phyloP scores from a whole-genome alignment of 1,284 basidiomycete genomes.

The Pascua sp. region DNA sequence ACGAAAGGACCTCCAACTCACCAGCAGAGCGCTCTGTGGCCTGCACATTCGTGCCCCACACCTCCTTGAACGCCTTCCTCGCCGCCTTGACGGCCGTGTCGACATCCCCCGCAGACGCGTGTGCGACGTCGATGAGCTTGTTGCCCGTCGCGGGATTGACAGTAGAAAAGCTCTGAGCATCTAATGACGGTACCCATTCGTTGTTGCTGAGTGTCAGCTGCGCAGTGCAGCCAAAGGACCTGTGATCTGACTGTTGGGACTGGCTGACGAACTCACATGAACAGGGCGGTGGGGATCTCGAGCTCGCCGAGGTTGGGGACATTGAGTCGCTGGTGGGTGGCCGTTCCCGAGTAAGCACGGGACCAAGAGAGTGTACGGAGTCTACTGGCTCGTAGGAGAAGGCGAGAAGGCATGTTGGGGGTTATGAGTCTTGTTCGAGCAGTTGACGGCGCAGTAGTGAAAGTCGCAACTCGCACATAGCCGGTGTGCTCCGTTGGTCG shows the following conservation, averaged over 20 bases:
- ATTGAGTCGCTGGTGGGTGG: conserved; percentile 2
- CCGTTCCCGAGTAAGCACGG: too few species aligned
- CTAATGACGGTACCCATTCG: conserved; percentile 30
- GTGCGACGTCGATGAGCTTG: conserved; percentile 32
- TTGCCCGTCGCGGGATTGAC: conserved; percentile 58
- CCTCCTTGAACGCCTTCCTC: conserved; percentile 72
- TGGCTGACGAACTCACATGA: conserved; percentile 56
- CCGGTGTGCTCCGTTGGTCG: too few species aligned
- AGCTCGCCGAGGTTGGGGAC: conserved; percentile 49
- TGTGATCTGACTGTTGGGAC: too few species aligned
- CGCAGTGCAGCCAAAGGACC: not conserved
- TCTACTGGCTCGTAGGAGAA: too few species aligned
- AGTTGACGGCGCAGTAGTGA: too few species aligned
- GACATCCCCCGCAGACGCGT: conserved; percentile 59
- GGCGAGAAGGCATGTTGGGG: too few species aligned
- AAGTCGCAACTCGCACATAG: too few species aligned
- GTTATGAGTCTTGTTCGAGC: too few species aligned
- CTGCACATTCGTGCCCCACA: conserved; percentile 84
- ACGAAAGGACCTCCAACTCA: conserved; percentile 14
- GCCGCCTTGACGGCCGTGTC: conserved; percentile 79
- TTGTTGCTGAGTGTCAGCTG: conserved; percentile 29
- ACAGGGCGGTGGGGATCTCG: conserved; percentile 72
- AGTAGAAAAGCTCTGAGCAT: conserved; percentile 29
- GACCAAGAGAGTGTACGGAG: too few species aligned
- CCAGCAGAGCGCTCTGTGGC: conserved; percentile 70